Conservation (phyloP, 192 early-diverging fungal genomes). For the Chytriomyces sp. region DNA sequence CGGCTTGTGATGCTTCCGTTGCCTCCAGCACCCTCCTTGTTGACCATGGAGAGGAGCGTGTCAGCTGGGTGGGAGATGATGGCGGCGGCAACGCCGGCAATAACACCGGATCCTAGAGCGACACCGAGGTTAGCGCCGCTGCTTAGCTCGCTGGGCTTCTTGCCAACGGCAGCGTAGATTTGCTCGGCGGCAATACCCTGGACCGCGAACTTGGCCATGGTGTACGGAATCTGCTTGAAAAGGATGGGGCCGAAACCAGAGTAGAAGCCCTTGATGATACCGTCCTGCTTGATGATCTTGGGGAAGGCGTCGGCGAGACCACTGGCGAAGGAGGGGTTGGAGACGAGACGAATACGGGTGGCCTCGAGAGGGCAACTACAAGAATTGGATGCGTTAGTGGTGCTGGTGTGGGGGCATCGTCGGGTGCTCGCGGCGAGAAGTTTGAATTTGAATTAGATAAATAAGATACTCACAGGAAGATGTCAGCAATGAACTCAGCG, state of each 20-base stretch:
- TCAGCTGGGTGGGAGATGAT: conserved; percentile 91
- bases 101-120: conserved; percentile 82
- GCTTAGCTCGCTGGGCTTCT: conserved; percentile 48
- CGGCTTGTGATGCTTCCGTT: conserved; percentile 43
- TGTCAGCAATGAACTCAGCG: conserved; percentile 78
- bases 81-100: conserved; percentile 86
- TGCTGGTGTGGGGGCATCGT: no score
- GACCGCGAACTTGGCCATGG: conserved; percentile 79
- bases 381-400: no score
- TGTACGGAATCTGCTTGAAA: conserved; percentile 80
- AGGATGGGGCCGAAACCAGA: conserved; percentile 77
- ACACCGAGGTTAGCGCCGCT: conserved; percentile 49
- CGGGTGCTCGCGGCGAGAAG: no score
- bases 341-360: conserved; percentile 73
- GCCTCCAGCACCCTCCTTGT: conserved; percentile 50
- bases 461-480: no score
- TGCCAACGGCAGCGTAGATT: conserved; percentile 49
- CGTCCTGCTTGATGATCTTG: conserved; percentile 65
- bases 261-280: conserved; percentile 69
- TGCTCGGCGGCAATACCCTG: conserved; percentile 59
- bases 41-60: conserved; percentile 56
- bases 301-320: conserved; percentile 65
- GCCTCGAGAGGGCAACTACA: conserved; percentile 76
- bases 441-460: no score
- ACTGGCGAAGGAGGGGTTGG: conserved; percentile 65